Base-by-base conservation (phyloP, 208 protist genomes). In the Crithidia bombi region DNA sequence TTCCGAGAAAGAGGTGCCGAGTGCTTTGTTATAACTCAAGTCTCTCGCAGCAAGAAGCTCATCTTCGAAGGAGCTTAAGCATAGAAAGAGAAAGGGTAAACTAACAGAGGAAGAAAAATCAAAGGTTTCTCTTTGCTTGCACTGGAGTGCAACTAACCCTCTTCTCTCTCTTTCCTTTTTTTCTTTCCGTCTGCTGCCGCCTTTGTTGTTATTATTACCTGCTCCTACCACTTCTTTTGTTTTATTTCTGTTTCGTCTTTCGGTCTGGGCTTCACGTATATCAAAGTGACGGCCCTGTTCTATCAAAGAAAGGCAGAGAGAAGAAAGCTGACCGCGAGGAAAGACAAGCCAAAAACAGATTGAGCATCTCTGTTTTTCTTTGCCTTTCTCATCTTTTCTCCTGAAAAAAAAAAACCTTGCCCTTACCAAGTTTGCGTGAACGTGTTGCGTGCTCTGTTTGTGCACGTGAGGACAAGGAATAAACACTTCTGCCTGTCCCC, bases 301-400 rank as follows among this genome's bases (percentile, higher is more conserved):
- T 63, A 39, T 44, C 7, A 47, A 47, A 36, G 35, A 56, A 57
- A 50, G 7, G 7, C 19, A 35, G n/a, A 17, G n/a, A n/a, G n/a
- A n/a, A n/a, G n/a, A n/a, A 14, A 43, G 43, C 15, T 19, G 43
- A 21, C 4, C 43, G 21, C 43, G 15, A 47, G 15, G 17, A 33
- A 55, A 21, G 41, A 43, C 54, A 68, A 68, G 6, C 54, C n/a
- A 66, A 12, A 54, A 66, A 23, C 39, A 36, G 23, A 56, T n/a
- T 33, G 39, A n/a, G n/a, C 36, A 35, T 15, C 47, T 25, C 23
- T 52, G 17, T 30, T 17, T 17, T 52, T 6, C 25, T 52, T 52
- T 52, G 5, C 47, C 3, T 30, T 52, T 52, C 25, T 52, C 21
- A 5, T 10, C 43, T 47, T 6, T 47, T 47, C 14, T n/a, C n/a